Conservation (phyloP, 768 basidiomycete genomes). For the Rubroboletus satanas region DNA sequence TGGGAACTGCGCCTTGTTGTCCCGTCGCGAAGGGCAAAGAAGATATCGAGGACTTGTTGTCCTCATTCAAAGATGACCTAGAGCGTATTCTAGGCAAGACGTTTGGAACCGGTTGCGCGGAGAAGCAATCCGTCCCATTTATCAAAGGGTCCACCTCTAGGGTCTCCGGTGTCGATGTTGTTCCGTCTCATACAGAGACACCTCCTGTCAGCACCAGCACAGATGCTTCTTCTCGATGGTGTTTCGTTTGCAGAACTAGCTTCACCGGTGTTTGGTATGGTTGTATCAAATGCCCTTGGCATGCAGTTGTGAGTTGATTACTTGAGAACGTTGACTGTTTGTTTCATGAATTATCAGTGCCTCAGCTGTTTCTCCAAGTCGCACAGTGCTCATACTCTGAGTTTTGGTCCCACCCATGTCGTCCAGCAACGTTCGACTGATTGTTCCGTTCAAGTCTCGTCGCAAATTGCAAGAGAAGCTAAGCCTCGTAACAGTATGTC, state of each 20-base stretch:
- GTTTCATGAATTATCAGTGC: constrained; percentile 21
- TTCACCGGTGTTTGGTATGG: constrained; percentile 29
- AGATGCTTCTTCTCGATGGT: constrained; percentile 17
- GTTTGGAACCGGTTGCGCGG: constrained; percentile 26
- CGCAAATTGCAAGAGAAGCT: not conserved
- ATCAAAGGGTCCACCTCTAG: not conserved
- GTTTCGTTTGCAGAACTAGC: constrained; percentile 29
- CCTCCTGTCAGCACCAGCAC: not conserved
- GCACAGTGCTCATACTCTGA: constrained; percentile 25
- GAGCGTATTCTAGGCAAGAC: constrained; percentile 40
- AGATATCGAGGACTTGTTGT: constrained; percentile 46
- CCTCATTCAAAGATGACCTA: constrained; percentile 53
- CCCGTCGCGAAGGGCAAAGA: constrained; percentile 42
- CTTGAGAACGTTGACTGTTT: not conserved
- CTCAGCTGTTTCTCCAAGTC: constrained; percentile 29
- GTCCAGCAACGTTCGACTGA: constrained; percentile 17
- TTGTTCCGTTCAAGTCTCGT: not conserved
- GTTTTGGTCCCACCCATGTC: constrained; percentile 31
- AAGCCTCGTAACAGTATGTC: not conserved
- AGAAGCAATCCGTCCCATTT: not conserved
- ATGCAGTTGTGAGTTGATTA: constrained; percentile 24
- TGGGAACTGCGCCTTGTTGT: constrained; percentile 35
- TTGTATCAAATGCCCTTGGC: constrained; percentile 32
- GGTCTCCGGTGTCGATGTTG: not conserved
- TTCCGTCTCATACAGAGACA: not conserved